Evolutionary conservation across 1,139 yeast genomes (phyloP), one percentile per base, ranked within the genome.

Genomic region (Geotrichum phurueaensis): DNA sequence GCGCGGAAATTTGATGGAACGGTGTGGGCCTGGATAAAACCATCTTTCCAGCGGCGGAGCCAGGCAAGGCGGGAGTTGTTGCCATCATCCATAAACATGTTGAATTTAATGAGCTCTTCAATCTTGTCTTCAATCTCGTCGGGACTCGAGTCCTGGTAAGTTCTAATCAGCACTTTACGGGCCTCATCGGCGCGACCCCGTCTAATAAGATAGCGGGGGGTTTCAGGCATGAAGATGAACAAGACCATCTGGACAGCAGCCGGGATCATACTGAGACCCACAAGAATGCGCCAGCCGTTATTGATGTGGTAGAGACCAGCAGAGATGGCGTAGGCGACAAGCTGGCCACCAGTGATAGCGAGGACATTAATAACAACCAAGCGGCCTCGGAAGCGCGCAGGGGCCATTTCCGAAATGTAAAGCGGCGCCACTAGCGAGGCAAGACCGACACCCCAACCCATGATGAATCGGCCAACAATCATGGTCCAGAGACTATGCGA

Each of bases 381-480:
- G 66, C 98, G 81, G 58, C 99, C 99, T 72, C 99, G 82, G 73
- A 88, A 90, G 72, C 85, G 83, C 20, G 96, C 84, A 23, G 99
- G 98, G 0, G 97, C 96, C 70, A 92, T 82, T 74, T 92, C 99
- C 61, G 92, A 81, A 67, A 92, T 88, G 81, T 89, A 91, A 63
- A 92, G 78, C 1, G 98, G 98, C 20, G 97, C 89, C 60, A 90
- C 86, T 60, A 92, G 79, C 2, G 97, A 89, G 0, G 97, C 98
- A 62, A 89, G 82, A 65, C 99, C 99, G 29, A 92, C 97, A 67
- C 96, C 99, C 76, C 89, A 87, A 25, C 99, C 99, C 85, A 92
- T 88, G 57, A 92, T 78, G 67, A 92, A 87, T 72, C 98, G 81
- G 49, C 98, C 99, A 10, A 77, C 85, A 66, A 89, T 86, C 97